Conservation (phyloP, 306 rosid species). For the Pachyrhizus erosus region DNA sequence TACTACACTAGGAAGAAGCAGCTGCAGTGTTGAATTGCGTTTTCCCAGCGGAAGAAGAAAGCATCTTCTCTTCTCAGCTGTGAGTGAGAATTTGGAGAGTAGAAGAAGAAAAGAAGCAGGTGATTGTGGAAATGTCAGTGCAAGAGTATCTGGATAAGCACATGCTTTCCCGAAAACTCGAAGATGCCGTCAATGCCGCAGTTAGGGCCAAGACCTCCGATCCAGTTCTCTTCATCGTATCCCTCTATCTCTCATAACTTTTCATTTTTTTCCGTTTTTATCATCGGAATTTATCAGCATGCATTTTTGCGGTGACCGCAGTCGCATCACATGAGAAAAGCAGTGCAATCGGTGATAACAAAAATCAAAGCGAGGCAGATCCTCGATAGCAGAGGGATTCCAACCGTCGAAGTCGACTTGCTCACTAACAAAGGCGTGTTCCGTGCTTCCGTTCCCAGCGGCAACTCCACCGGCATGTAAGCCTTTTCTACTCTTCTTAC, state of each 20-base stretch:
- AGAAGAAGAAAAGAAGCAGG: background rate
- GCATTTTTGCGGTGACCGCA: conserved; percentile 27
- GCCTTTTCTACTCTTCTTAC: background rate
- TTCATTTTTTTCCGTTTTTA: background rate
- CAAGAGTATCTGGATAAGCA: conserved; percentile 86
- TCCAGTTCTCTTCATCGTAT: conserved; percentile 96
- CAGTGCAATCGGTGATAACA: conserved; percentile 76
- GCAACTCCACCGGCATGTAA: conserved; percentile 80
- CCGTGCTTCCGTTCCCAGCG: conserved; percentile 89
- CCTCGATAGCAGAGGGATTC: conserved; percentile 96
- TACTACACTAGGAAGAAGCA: background rate
- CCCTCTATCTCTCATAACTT: background rate
- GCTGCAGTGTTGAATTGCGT: conserved; percentile 6
- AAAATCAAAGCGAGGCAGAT: conserved; percentile 92
- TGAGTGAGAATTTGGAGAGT: background rate
- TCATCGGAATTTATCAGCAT: background rate
- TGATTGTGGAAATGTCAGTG: conserved; percentile 70
- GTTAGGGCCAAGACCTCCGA: conserved; percentile 89
- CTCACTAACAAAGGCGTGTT: conserved; percentile 81
- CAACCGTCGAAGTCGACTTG: conserved; percentile 92
- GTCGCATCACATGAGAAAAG: conserved; percentile 85
- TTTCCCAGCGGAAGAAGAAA: conserved; percentile 16
- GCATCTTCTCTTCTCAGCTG: background rate
- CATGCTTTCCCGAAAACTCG: conserved; percentile 89
- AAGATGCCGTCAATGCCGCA: conserved; percentile 98